Evolutionary conservation across 1,284 basidiomycete species (phyloP).

Genomic region (Moesziomyces aphidis): DNA sequence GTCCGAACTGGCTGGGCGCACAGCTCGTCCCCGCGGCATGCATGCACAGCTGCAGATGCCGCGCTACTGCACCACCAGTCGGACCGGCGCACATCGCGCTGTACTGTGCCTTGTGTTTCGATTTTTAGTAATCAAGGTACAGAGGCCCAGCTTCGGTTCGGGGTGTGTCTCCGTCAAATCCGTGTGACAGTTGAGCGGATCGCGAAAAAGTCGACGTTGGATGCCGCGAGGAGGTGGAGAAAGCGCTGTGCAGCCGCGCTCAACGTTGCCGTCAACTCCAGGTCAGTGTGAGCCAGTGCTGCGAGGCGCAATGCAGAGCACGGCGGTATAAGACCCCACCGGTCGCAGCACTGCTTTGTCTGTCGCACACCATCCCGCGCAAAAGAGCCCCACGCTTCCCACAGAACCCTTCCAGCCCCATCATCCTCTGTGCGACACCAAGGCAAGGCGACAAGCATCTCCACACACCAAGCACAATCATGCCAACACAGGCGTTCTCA

Average conservation of each 20-base stretch:
- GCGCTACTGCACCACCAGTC: not conserved
- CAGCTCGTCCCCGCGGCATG: not conserved
- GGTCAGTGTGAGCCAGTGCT: not conserved
- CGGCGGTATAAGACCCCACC: not conserved
- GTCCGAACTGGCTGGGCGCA: not conserved
- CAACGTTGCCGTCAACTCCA: constrained; percentile 37
- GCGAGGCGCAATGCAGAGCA: not conserved
- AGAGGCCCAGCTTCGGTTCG: not conserved
- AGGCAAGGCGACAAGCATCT: not conserved
- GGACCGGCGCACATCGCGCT: not conserved
- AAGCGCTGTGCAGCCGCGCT: constrained; percentile 1
- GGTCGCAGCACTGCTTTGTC: not conserved
- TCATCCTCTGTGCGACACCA: not conserved
- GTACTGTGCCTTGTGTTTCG: not conserved
- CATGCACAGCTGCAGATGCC: constrained; percentile 2
- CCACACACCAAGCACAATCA: not conserved
- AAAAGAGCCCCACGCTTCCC: not conserved
- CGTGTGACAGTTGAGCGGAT: constrained; percentile 1
- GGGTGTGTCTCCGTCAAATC: constrained; percentile 28
- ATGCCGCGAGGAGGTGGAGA: constrained; percentile 2
- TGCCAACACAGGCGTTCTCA: constrained; percentile 41
- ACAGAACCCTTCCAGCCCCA: not conserved
- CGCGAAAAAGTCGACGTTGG: constrained; percentile 5
- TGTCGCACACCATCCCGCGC: not conserved
- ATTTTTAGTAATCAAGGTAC: not conserved